A percentile compares a stretch with the other conserved stretches of the same genome.
Conservation (phyloP, 805 yeast genomes). For the Komagataella pastoris region DNA sequence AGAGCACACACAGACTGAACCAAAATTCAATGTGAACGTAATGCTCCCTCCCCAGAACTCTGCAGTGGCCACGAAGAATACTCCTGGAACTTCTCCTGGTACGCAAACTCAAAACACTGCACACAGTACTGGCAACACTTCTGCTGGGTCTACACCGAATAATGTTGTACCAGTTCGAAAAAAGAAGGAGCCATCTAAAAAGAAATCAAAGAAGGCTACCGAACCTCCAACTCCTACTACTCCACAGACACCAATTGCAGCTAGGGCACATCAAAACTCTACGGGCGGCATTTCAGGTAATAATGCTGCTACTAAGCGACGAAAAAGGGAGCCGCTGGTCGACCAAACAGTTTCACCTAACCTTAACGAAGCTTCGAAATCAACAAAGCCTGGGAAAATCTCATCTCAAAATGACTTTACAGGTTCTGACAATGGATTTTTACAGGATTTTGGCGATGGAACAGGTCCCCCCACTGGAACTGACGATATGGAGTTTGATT, state of each 20-base stretch:
- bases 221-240: constrained; percentile 30
- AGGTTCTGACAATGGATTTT: constrained; percentile 1
- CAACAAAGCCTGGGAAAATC: not conserved
- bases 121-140: constrained; percentile 4
- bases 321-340: not conserved
- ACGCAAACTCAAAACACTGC: constrained; percentile 4
- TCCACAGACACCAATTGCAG: constrained; percentile 17
- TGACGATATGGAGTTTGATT: constrained; percentile 12
- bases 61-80: constrained; percentile 6
- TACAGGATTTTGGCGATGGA: constrained; percentile 1
- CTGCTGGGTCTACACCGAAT: constrained; percentile 1
- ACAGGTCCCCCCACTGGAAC: not conserved
- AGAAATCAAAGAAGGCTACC: constrained; percentile 11
- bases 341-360: not conserved
- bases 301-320: not conserved
- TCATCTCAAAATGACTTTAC: not conserved
- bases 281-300: constrained; percentile 2
- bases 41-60: constrained; percentile 15
- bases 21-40: constrained; percentile 1
- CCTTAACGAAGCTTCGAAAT: not conserved
- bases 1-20: not conserved
- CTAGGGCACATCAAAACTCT: not conserved
- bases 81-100: constrained; percentile 10
- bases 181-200: constrained; percentile 12
- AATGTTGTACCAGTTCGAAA: constrained; percentile 5